Evolutionary conservation across 1,284 basidiomycete species (phyloP).

Genomic region (Inonotus hispidus): DNA sequence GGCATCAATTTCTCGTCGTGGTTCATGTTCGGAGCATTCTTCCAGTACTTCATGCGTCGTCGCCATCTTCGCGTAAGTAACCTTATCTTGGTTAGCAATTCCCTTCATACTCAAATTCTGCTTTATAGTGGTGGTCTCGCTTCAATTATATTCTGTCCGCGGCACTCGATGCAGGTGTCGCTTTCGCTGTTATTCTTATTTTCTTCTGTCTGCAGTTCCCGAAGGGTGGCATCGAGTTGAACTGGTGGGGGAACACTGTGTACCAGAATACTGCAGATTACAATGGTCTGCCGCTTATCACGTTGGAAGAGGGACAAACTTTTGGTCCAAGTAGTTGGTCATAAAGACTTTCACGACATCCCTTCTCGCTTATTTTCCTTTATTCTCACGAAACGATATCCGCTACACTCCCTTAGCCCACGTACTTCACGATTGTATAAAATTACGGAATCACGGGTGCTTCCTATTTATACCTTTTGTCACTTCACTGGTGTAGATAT

Average conservation of each 20-base stretch:
- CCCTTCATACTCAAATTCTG: neutral
- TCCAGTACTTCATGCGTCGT: conserved; percentile 77
- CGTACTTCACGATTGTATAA: neutral
- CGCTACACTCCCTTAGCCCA: neutral
- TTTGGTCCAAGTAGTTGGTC: conserved; percentile 59
- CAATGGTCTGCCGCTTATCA: conserved; percentile 46
- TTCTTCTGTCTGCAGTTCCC: conserved; percentile 31
- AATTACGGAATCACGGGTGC: neutral
- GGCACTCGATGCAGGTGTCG: conserved; percentile 31
- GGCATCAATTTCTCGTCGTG: conserved; percentile 80
- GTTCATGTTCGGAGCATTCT: conserved; percentile 65
- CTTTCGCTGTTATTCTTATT: conserved; percentile 27
- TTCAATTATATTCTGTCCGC: conserved; percentile 74
- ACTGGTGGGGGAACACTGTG: conserved; percentile 69
- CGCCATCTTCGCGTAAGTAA: conserved; percentile 52
- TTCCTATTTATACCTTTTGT: neutral
- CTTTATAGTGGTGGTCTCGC: conserved; percentile 68
- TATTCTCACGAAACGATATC: neutral
- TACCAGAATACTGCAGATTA: conserved; percentile 59
- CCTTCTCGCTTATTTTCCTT: neutral
- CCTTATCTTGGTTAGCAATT: neutral
- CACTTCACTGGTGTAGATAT: neutral
- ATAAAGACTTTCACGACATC: conserved; percentile 21
- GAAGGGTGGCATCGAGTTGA: conserved; percentile 24
- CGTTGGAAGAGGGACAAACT: conserved; percentile 37